A percentile compares a stretch with the other conserved stretches of the same genome.
These are phyloP conservation scores for Globisporangium emineosum DNA, from an alignment of 352 stramenopile species.

Conservation along the genomic window DNA sequence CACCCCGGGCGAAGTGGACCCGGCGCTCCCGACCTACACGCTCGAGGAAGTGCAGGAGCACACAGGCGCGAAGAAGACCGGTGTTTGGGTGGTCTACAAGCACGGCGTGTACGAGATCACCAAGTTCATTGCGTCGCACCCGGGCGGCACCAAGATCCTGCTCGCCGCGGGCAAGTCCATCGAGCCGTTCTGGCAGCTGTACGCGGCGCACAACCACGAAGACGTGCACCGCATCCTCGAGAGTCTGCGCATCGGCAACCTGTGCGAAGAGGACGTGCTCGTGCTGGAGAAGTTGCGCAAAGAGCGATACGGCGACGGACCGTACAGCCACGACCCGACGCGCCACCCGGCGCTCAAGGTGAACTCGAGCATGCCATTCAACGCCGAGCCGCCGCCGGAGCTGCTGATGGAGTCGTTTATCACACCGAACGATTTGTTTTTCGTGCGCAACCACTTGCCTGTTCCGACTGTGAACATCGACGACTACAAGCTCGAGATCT, in stretches of 20 bases:
- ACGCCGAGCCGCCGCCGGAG: conserved; percentile 91
- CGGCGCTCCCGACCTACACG: conserved; percentile 56
- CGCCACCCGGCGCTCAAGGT: conserved; percentile 88
- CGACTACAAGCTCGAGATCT: conserved; percentile 64
- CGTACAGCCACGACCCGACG: conserved; percentile 92
- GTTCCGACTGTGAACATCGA: conserved; percentile 87
- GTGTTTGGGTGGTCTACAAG: conserved; percentile 93
- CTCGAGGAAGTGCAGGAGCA: conserved; percentile 74
- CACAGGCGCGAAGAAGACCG: conserved; percentile 61
- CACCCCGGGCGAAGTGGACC: conserved; percentile 31
- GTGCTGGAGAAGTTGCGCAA: conserved; percentile 83
- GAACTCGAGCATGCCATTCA: conserved; percentile 94
- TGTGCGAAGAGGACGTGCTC: conserved; percentile 84
- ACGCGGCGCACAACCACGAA: conserved; percentile 93
- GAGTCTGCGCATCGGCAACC: conserved; percentile 87
- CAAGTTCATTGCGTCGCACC: conserved; percentile 93
- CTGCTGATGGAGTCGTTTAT: conserved; percentile 94
- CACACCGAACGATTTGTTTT: conserved; percentile 96
- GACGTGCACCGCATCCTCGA: conserved; percentile 92
- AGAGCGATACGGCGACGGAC: conserved; percentile 83
- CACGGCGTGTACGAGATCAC: conserved; percentile 97
- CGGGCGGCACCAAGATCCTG: conserved; percentile 89
- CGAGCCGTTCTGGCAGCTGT: conserved; percentile 95
- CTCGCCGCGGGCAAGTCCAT: conserved; percentile 85
- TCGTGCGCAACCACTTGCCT: conserved; percentile 97